Percentiles rank a stretch among this genome's conserved stretches.
Evolutionary conservation across 345 rosid species (phyloP).

Genomic region (Pseudoturritis turrita): DNA sequence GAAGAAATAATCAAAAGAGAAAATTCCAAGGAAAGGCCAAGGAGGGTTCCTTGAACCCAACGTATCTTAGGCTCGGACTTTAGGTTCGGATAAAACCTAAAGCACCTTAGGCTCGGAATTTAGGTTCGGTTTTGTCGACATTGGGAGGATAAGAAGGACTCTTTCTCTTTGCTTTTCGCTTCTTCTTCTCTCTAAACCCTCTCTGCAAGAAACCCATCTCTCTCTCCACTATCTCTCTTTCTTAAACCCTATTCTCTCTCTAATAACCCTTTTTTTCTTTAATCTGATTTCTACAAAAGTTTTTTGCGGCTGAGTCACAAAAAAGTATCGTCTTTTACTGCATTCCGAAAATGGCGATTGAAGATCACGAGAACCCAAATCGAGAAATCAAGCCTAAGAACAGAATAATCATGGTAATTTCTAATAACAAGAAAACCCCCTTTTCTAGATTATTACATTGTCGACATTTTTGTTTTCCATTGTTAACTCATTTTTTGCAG

Average conservation of each 20-base stretch:
- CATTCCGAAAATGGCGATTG: slow-evolving; percentile 74
- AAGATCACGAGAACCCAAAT: slow-evolving; percentile 56
- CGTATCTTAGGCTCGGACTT: slow-evolving; percentile 35
- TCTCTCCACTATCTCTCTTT: slow-evolving; percentile 14
- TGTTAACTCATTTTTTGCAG: background rate
- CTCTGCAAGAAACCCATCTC: slow-evolving; percentile 29
- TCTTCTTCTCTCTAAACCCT: slow-evolving; percentile 21
- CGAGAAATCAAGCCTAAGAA: slow-evolving; percentile 65
- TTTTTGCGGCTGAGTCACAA: background rate
- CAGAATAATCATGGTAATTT: slow-evolving; percentile 60
- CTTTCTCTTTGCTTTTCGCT: slow-evolving; percentile 20
- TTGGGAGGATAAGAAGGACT: slow-evolving; percentile 59
- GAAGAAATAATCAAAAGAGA: slow-evolving; percentile 12
- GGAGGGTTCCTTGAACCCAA: slow-evolving; percentile 60
- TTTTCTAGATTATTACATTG: slow-evolving; percentile 1
- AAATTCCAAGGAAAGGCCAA: slow-evolving; percentile 46
- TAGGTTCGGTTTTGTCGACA: slow-evolving; percentile 25
- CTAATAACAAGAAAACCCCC: background rate
- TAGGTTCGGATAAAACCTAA: slow-evolving; percentile 18
- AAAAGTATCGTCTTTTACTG: slow-evolving; percentile 10
- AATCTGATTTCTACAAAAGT: background rate
- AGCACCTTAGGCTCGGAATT: background rate
- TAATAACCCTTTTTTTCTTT: background rate
- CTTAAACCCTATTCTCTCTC: slow-evolving; percentile 27
- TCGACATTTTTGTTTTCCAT: background rate